Evolutionary conservation across 345 rosid genomes (phyloP), one percentile per base, ranked within the genome.

Genomic region (Sisymbrium altissimum): DNA sequence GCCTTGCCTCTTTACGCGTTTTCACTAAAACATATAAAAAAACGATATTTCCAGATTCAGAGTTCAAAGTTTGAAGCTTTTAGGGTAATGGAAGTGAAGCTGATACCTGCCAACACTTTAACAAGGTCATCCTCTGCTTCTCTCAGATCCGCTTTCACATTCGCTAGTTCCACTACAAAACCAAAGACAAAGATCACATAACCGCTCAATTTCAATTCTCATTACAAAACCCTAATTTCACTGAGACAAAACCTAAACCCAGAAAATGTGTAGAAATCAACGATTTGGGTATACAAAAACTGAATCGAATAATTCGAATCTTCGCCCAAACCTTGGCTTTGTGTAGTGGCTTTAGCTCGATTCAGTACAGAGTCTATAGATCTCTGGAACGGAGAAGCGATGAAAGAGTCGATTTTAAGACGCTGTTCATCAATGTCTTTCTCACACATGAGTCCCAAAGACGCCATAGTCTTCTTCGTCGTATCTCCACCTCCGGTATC

Each of bases 101-200:
- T 53, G 29, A 33, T 63, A 89, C 98, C 97, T 82, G 91, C 83
- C 57, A 95, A 73, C 30, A 85, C 88, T 81, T 83, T 85, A 59
- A 92, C 99, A 54, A 88, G 84, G 30, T 86, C 90, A 72, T 81
- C 87, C 71, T 95, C 98, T n/a, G 89, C 94, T 70, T 87, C 93
- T 82, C 88, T 82, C 78, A 90, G 81, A 35, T 81, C 48, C 53
- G 82, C 65, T 83, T 90, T 90, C 80, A 86, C 1, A 74, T 84
- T 84, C 53, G 64, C 78, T 18, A 88, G 48, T 70, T 79, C 80
- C 84, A 64, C 98, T 95, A 81, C 21, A 33, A 68, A 33, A 55
- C 33, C 74, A 46, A 21, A 7, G 35, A 35, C 0, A 69, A 43
- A 23, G 23, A 11, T 23, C 18, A 60, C 33, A 29, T 5, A 73